These are phyloP conservation scores for Diddensiella caesifluorescens DNA, from an alignment of 805 yeast species.

Conservation along the genomic window DNA sequence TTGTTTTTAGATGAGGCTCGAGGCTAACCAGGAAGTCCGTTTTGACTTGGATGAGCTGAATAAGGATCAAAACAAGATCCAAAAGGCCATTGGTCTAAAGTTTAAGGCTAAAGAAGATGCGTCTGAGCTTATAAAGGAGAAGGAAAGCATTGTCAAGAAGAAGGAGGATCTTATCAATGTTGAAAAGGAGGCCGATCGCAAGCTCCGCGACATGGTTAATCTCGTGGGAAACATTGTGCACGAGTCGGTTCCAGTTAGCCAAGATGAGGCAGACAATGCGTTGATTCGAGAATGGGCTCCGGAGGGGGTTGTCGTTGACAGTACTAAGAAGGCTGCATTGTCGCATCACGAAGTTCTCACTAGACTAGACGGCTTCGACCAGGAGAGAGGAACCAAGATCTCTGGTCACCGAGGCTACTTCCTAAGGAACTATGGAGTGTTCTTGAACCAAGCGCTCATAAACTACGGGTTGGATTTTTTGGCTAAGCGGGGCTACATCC, in stretches of 20 bases:
- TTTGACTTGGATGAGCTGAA: constrained; percentile 87
- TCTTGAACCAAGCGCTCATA: constrained; percentile 95
- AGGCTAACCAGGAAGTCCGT: constrained; percentile 41
- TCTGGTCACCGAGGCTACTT: constrained; percentile 99
- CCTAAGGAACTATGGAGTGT: constrained; percentile 91
- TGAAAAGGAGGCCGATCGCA: constrained; percentile 77
- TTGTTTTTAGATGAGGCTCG: not conserved
- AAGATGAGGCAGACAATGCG: constrained; percentile 87
- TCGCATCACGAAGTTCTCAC: constrained; percentile 95
- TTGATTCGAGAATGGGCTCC: constrained; percentile 86
- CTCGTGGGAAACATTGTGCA: constrained; percentile 93
- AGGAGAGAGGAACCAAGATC: constrained; percentile 96
- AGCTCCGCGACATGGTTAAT: constrained; percentile 74
- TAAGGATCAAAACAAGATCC: constrained; percentile 82
- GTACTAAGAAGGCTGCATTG: constrained; percentile 72
- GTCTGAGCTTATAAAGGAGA: constrained; percentile 68
- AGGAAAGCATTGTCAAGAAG: constrained; percentile 65
- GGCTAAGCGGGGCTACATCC: constrained; percentile 70
- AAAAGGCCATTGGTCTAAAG: constrained; percentile 88
- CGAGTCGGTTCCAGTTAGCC: constrained; percentile 79
- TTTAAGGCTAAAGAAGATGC: constrained; percentile 96
- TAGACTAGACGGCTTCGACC: constrained; percentile 96
- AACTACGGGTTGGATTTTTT: constrained; percentile 90
- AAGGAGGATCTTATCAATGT: constrained; percentile 59
- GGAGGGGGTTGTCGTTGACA: constrained; percentile 55